A percentile compares a stretch with the other conserved stretches of the same genome.
These are phyloP conservation scores for Diaporthe velutina DNA, from an alignment of 2,329 filamentous ascomycete species.

Conservation along the genomic window DNA sequence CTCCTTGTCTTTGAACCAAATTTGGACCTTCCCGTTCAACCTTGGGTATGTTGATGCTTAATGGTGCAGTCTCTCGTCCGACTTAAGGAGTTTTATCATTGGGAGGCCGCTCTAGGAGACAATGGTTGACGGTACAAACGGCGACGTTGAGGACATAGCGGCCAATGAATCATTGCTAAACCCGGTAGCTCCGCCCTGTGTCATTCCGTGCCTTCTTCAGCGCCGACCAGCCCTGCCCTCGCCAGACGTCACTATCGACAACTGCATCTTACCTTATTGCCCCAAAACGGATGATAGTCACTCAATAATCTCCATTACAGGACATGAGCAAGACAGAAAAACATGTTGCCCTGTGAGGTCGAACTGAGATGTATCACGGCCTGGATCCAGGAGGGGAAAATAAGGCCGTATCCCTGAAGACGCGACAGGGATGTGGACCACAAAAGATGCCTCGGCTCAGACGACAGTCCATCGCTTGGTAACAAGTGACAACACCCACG, in stretches of 20 bases:
- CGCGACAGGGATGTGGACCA: slow-evolving; percentile 5
- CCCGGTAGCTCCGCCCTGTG: background rate
- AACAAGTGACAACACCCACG: background rate
- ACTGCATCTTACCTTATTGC: background rate
- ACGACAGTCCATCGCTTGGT: background rate
- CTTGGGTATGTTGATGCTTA: background rate
- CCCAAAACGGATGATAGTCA: background rate
- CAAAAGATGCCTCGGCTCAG: slow-evolving; percentile 27
- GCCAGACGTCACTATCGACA: background rate
- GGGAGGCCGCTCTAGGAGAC: background rate
- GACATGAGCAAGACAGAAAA: background rate
- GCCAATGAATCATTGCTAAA: slow-evolving; percentile 15
- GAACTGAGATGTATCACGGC: background rate
- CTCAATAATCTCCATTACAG: too few relatives aligned
- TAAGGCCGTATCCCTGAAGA: slow-evolving; percentile 2
- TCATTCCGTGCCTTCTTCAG: background rate
- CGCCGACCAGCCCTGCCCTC: too few relatives aligned
- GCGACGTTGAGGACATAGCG: background rate
- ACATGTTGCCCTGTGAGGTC: background rate
- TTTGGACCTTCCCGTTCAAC: background rate
- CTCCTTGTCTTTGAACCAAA: background rate
- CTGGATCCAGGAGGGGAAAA: background rate
- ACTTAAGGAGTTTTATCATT: too few relatives aligned
- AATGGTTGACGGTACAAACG: background rate
- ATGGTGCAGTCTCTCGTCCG: background rate